Base-by-base conservation (phyloP, 441 rosid species). In the Hypseocharis bilobata region DNA sequence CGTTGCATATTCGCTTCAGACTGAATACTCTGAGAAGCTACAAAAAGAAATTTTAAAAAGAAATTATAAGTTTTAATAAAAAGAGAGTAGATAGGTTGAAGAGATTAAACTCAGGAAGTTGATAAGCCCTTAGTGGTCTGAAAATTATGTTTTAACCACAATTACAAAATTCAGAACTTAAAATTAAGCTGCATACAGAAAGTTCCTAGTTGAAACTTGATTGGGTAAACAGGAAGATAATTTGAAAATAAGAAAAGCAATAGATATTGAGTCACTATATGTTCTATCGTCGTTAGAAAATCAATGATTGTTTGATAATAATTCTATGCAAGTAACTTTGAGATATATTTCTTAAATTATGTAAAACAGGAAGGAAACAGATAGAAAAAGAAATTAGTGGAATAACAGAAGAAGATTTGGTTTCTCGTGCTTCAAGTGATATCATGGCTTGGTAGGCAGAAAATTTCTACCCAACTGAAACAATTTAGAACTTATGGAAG, bases 1-100 rank as follows among this genome's bases (percentile, higher is more conserved):
- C 57, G 23, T 56, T 56, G 71, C 63, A 42, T 67, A 55, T 23
- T 62, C 63, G 38, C 23, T 56, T 67, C 58, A 13, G 67, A 27
- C 51, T 56, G 68, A 54, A 66, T 66, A 56, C 25, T 67, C 14
- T 52, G 58, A 66, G 45, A 49, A 25, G 57, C 45, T 51, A 36
- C 23, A n/a, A 19, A 13, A 60, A 19, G 22, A 25, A 60, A 60
- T 20, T 57, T 3, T 57, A 55, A 14, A 25, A 2, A 27, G 20
- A n/a, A n/a, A n/a, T n/a, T 14, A 7, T 1, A 56, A 13, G 25
- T 0, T 17, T 25, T 1, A 11, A 56, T 29, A 56, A n/a, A n/a
- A n/a, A n/a, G n/a, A n/a, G n/a, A 26, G 7, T 17, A 26, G 34
- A 23, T 26, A 56, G 22, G 14, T 2, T 56, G 61, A n/a, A 27